Evolutionary conservation across 345 rosid genomes (phyloP), one percentile per base, ranked within the genome.

Genomic region (Eucalyptus sp.): DNA sequence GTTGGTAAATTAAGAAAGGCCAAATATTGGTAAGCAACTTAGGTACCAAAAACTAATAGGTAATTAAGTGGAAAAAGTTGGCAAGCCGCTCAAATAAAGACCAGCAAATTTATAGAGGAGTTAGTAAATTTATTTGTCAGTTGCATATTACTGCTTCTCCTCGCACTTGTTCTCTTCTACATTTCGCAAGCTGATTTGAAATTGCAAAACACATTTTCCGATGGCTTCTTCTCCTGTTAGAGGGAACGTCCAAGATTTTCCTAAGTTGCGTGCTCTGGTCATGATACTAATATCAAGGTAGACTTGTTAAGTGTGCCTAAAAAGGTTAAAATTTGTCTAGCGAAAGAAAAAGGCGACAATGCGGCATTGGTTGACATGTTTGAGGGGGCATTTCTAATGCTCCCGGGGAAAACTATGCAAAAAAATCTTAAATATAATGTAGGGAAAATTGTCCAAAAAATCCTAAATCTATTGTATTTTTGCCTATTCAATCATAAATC

Each of bases 401-500:
- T 20, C 62, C 5, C 3, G 1, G 29, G 62, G 29, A 56, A 56
- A 56, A 56, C 12, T 22, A 56, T 24, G 27, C 27, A 24, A 56
- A 22, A 24, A 56, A 56, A 56, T 22, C 62, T 20, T 56, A 56
- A 4, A 22, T 56, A 22, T 56, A 56, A 2, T 56, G 29, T 18
- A 10, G 1, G 24, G 1, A 52, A 52, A 52, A 17, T 52, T 52
- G 24, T 52, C 24, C 56, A 18, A 52, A 51, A 51, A 51, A 51
- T 51, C 9, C 4, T 51, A 51, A 51, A 17, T 2, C 4, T 52
- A 7, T 52, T 52, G 3, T 18, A 52, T 8, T 52, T 7, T 52
- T 52, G 2, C 0, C 4, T 18, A 52, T 52, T 52, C 2, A 52
- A 9, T 52, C 2, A 2, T 52, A 52, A 52, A 52, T 4, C 1